Conservation (phyloP, 2,329 filamentous ascomycete species). For the Colletotrichum theobromicola region DNA sequence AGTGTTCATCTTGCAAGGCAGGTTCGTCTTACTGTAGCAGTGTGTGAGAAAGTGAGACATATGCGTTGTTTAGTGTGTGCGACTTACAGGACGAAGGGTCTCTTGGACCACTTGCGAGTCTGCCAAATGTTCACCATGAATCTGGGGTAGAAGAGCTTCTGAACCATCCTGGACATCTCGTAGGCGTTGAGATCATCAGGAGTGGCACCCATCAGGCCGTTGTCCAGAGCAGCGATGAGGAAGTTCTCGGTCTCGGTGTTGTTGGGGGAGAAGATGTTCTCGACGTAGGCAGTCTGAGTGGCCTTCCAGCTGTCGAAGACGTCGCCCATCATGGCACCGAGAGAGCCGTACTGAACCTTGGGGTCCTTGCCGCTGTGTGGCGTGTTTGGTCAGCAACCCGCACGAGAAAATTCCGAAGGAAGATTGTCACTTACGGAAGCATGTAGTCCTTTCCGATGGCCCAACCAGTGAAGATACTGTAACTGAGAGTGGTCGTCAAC, state of each 20-base stretch:
- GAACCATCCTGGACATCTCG: not conserved
- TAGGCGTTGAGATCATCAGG: not conserved
- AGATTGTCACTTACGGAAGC: not conserved
- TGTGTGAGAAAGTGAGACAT: not conserved
- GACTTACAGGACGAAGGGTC: not conserved
- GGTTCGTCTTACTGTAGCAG: not conserved
- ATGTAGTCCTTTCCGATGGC: conserved; percentile 7
- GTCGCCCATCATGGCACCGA: not conserved
- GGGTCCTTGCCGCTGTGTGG: not conserved
- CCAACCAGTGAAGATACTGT: not conserved
- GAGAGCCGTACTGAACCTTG: not conserved
- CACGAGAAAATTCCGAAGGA: not conserved
- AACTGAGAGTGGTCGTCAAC: not conserved
- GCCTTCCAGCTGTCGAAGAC: conserved; percentile 9
- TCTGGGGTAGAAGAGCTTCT: not conserved
- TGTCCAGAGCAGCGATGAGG: not conserved
- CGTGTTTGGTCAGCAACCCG: not conserved
- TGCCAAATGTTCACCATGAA: not conserved
- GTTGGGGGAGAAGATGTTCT: not conserved
- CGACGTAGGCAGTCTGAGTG: not conserved
- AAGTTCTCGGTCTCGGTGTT: not conserved
- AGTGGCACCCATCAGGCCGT: not conserved
- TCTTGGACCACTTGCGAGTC: not conserved
- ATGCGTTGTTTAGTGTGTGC: not conserved
- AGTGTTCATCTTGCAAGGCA: not conserved